Percentiles rank a stretch among this genome's conserved stretches.
phyloP scores from a whole-genome alignment of 2,329 filamentous ascomycete species.

The Colletotrichum filicis region DNA sequence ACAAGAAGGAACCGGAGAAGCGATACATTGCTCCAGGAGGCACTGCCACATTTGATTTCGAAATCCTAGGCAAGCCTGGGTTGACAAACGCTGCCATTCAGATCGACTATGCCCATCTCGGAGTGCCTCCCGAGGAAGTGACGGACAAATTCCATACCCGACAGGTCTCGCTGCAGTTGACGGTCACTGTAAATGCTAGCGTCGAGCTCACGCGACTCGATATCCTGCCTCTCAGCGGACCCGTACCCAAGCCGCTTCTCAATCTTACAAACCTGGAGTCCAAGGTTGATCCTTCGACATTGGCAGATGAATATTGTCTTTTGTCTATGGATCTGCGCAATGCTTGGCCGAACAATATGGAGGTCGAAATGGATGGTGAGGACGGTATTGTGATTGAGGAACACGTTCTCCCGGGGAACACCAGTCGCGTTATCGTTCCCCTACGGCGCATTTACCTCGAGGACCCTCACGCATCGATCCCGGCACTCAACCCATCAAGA shows the following conservation, averaged over 20 bases:
- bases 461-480: constrained; percentile 82
- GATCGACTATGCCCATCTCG: constrained; percentile 88
- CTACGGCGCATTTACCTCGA: constrained; percentile 80
- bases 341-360: constrained; percentile 85
- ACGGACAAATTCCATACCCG: constrained; percentile 84
- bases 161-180: constrained; percentile 82
- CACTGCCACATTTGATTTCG: constrained; percentile 80
- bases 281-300: constrained; percentile 51
- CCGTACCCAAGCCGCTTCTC: constrained; percentile 73
- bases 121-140: constrained; percentile 73
- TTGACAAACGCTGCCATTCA: constrained; percentile 83
- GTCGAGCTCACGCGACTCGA: constrained; percentile 86
- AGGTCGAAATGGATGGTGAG: constrained; percentile 69
- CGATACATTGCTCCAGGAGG: constrained; percentile 74
- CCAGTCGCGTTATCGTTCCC: constrained; percentile 79
- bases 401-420: constrained; percentile 73
- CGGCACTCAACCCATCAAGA: constrained; percentile 81
- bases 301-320: constrained; percentile 72
- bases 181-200: constrained; percentile 91
- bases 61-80: constrained; percentile 87
- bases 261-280: constrained; percentile 48
- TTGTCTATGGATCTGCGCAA: constrained; percentile 88
- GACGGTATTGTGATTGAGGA: constrained; percentile 63
- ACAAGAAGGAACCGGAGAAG: constrained; percentile 60
- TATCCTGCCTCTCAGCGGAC: constrained; percentile 76